Percentiles rank a stretch among this genome's conserved stretches.
phyloP scores from a whole-genome alignment of 1,284 basidiomycete genomes.

The Ganoderma lucidum region DNA sequence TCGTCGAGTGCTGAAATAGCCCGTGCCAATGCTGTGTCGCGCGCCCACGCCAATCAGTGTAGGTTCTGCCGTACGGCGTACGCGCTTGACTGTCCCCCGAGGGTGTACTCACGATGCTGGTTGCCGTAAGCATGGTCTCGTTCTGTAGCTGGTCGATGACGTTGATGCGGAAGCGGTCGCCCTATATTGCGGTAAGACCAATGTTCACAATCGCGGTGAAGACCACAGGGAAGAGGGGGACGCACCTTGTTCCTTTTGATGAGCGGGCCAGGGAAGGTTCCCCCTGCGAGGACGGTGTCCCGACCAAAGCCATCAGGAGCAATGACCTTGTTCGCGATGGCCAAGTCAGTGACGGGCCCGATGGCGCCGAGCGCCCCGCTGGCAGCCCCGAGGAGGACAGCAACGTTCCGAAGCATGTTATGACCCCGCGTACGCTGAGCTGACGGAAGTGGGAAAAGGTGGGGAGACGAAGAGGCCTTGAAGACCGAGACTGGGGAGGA shows the following conservation, averaged over 20 bases:
- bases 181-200: constrained; percentile 26
- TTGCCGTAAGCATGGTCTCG: constrained; percentile 41
- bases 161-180: constrained; percentile 40
- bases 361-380: constrained; percentile 13
- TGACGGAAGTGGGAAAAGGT: background rate
- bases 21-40: constrained; percentile 44
- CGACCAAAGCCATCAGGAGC: constrained; percentile 32
- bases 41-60: background rate
- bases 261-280: constrained; percentile 37
- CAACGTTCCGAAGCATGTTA: background rate
- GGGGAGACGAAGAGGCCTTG: background rate
- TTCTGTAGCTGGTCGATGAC: constrained; percentile 45
- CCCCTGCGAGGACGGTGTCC: constrained; percentile 33
- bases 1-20: constrained; percentile 39
- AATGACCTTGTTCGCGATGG: constrained; percentile 31
- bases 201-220: background rate
- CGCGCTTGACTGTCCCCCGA: too few relatives aligned
- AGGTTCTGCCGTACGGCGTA: background rate
- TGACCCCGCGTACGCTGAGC: constrained; percentile 9
- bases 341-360: constrained; percentile 29
- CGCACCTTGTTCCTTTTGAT: constrained; percentile 35
- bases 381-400: background rate
- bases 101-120: constrained; percentile 41
- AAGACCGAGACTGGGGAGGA: background rate
- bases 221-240: background rate